Evolutionary conservation across 2,329 filamentous ascomycete species (phyloP), one percentile per base, ranked within the genome.

Genomic region (Fusarium ambrosium): DNA sequence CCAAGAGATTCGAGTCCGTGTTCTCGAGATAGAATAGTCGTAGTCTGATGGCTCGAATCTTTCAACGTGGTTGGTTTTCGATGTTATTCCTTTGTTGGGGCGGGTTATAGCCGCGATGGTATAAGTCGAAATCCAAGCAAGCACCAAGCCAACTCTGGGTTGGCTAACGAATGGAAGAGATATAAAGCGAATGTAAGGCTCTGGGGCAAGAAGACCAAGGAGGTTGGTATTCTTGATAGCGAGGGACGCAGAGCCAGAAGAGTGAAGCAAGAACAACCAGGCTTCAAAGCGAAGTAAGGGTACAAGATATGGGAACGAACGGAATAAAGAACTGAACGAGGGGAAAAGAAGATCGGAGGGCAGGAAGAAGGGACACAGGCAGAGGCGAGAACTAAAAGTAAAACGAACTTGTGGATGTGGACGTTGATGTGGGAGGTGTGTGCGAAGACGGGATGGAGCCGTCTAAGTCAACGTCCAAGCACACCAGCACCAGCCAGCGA

Each of bases 171-270:
- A 58, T 64, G 74, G 58, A 70, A 63, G 48, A 62, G 60, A 51
- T 72, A 68, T 70, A 69, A 75, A 77, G 68, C 41, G 76, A 78
- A 53, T 75, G 76, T 77, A 59, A 62, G 60, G 68, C 76, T 70
- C 70, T 67, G 48, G 59, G 20, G 22, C 27, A 63, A 51, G 37
- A 59, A 56, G 53, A 58, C 29, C 59, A 22, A 66, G 27, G 60
- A 55, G 63, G 58, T n/a, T 59, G 20, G 22, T 62, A 37, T 68
- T 66, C 62, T 63, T 59, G 61, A 63, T 66, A 70, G 67, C 62
- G 66, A 74, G 65, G 69, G 75, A 75, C 65, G 45, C 61, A 61
- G 61, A 68, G 66, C 66, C 68, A 39, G 56, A 64, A 39, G 32
- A 63, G 22, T 41, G 63, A 75, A 69, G 61, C 48, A 69, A 58